Evolutionary conservation across 2,329 filamentous ascomycete genomes (phyloP).

Genomic region (Colletotrichum musae): DNA sequence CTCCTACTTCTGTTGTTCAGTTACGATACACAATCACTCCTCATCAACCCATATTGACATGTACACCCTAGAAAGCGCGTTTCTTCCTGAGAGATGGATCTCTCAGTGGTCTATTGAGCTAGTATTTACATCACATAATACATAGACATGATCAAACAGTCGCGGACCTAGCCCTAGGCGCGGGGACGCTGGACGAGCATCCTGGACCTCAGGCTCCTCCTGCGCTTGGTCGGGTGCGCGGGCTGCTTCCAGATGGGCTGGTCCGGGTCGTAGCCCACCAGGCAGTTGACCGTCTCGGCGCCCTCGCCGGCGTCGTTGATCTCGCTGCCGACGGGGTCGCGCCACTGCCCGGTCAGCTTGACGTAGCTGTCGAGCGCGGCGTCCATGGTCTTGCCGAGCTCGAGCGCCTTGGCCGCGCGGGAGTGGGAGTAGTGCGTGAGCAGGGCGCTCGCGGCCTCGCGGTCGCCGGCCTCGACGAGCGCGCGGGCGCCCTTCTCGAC

Average conservation of each 20-base stretch:
- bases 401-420: conserved; percentile 44
- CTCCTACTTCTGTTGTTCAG: too few species aligned
- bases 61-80: too few species aligned
- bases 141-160: neutral
- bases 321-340: conserved; percentile 45
- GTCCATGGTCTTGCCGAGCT: conserved; percentile 43
- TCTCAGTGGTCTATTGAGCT: neutral
- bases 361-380: conserved; percentile 45
- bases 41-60: too few species aligned
- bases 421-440: conserved; percentile 46
- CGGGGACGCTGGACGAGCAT: conserved; percentile 25
- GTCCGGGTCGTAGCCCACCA: conserved; percentile 49
- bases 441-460: conserved; percentile 42
- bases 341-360: conserved; percentile 46
- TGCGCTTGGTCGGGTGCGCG: conserved; percentile 20
- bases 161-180: neutral
- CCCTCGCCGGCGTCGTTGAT: conserved; percentile 52
- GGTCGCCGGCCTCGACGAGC: conserved; percentile 42
- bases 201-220: conserved; percentile 7
- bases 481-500: conserved; percentile 44
- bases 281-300: conserved; percentile 52
- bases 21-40: too few species aligned
- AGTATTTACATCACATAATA: neutral
- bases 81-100: too few species aligned
- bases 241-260: conserved; percentile 42